These are phyloP conservation scores for Sarocladium oryzae DNA, from an alignment of 2,329 filamentous ascomycete species.

Conservation along the genomic window DNA sequence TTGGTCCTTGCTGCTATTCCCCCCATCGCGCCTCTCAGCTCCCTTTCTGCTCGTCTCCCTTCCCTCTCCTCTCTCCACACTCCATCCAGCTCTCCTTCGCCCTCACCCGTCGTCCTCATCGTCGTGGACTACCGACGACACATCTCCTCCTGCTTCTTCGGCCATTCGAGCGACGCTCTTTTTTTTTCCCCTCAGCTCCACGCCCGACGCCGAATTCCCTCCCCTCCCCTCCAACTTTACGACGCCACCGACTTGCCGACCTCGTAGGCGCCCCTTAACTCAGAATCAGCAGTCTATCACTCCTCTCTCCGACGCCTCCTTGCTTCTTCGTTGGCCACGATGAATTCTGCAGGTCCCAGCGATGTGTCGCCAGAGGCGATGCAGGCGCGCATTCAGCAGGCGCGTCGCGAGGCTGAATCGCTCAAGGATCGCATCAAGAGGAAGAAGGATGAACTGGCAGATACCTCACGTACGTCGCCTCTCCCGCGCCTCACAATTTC, in stretches of 20 bases:
- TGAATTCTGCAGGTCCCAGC: constrained; percentile 52
- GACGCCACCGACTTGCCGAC: background rate
- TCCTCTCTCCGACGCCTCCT: background rate
- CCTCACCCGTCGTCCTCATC: constrained; percentile 4
- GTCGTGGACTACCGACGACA: constrained; percentile 4
- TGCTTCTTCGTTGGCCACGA: constrained; percentile 27
- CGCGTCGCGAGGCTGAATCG: constrained; percentile 93
- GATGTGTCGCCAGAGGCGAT: constrained; percentile 70
- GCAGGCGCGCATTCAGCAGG: constrained; percentile 88
- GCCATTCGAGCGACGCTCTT: background rate
- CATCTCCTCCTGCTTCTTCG: background rate
- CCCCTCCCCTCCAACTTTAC: background rate
- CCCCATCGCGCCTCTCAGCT: constrained; percentile 1
- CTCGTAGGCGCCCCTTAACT: background rate
- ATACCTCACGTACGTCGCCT: constrained; percentile 80
- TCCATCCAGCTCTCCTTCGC: constrained; percentile 6
- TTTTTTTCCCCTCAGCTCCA: constrained; percentile 1
- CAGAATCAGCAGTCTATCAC: background rate
- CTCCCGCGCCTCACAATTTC: background rate
- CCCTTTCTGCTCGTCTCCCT: constrained; percentile 7
- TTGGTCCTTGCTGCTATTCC: background rate
- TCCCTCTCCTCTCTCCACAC: constrained; percentile 9
- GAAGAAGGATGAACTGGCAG: constrained; percentile 99
- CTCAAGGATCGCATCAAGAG: constrained; percentile 98
- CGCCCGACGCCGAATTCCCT: background rate